These are phyloP conservation scores for Terfezia boudieri DNA, from an alignment of 495 filamentous ascomycete genomes.

Conservation along the genomic window DNA sequence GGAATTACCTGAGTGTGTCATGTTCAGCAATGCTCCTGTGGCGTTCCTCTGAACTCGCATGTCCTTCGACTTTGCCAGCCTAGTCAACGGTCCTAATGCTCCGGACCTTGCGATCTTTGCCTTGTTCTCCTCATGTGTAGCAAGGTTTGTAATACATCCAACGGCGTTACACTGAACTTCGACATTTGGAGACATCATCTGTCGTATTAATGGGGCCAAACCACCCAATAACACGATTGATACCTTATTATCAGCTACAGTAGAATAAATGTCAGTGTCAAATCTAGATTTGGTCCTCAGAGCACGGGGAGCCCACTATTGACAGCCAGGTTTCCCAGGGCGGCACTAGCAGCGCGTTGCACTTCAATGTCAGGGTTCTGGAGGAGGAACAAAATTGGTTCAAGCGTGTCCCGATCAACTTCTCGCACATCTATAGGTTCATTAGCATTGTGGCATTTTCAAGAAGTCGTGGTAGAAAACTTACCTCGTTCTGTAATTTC, in stretches of 20 bases:
- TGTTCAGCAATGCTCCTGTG: slow-evolving; percentile 86
- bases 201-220: slow-evolving; percentile 73
- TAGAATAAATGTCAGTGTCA: slow-evolving; percentile 24
- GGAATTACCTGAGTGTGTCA: slow-evolving; percentile 86
- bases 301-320: slow-evolving; percentile 47
- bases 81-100: slow-evolving; percentile 70
- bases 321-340: slow-evolving; percentile 85
- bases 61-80: slow-evolving; percentile 87
- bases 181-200: slow-evolving; percentile 98
- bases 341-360: slow-evolving; percentile 87
- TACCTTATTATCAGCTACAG: slow-evolving; percentile 87
- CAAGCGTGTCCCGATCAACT: slow-evolving; percentile 82
- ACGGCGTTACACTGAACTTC: slow-evolving; percentile 99
- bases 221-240: slow-evolving; percentile 82
- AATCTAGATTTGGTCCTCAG: neutral
- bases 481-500: slow-evolving; percentile 96
- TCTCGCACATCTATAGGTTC: slow-evolving; percentile 61
- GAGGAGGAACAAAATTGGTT: slow-evolving; percentile 84
- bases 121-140: slow-evolving; percentile 97
- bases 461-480: too few relatives aligned
- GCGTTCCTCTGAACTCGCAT: slow-evolving; percentile 97
- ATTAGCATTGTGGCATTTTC: neutral
- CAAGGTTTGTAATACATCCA: slow-evolving; percentile 92
- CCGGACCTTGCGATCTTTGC: slow-evolving; percentile 93
- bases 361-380: slow-evolving; percentile 94